Percentiles rank a stretch among this genome's conserved stretches.
Evolutionary conservation across 768 basidiomycete genomes (phyloP).

Genomic region (Boletus bicolor): DNA sequence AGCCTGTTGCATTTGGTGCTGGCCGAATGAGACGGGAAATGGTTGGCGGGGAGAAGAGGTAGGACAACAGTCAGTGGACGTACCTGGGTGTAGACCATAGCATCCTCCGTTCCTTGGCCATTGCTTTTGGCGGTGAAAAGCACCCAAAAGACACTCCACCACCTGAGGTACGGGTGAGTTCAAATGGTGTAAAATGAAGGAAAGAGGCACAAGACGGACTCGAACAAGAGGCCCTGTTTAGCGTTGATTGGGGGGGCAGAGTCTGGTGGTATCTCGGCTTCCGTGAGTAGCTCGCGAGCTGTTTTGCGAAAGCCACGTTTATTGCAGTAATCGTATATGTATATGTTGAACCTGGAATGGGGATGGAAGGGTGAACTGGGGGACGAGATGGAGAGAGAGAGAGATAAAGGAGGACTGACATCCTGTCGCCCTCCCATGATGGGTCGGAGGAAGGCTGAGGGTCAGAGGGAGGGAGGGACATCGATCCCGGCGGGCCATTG

Average conservation of each 20-base stretch:
- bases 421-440: conserved; percentile 84
- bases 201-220: conserved; percentile 44
- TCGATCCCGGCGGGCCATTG: conserved; percentile 23
- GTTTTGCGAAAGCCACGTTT: conserved; percentile 79
- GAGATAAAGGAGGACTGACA: conserved; percentile 45
- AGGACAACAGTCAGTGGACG: conserved; percentile 21
- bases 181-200: neutral
- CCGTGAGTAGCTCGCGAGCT: conserved; percentile 58
- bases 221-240: conserved; percentile 77
- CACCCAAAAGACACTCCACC: conserved; percentile 91
- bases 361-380: conserved; percentile 5
- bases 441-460: conserved; percentile 30
- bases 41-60: conserved; percentile 12
- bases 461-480: conserved; percentile 18
- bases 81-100: conserved; percentile 68
- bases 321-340: conserved; percentile 81
- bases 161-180: conserved; percentile 41
- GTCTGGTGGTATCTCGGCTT: conserved; percentile 64
- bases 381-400: neutral
- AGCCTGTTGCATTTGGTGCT: conserved; percentile 38
- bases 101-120: conserved; percentile 63
- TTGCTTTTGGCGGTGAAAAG: conserved; percentile 79
- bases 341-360: conserved; percentile 75
- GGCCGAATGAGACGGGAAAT: neutral
- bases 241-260: conserved; percentile 78